These are phyloP conservation scores for Fusarium nygamai DNA, from an alignment of 2,329 filamentous ascomycete genomes.

Conservation along the genomic window DNA sequence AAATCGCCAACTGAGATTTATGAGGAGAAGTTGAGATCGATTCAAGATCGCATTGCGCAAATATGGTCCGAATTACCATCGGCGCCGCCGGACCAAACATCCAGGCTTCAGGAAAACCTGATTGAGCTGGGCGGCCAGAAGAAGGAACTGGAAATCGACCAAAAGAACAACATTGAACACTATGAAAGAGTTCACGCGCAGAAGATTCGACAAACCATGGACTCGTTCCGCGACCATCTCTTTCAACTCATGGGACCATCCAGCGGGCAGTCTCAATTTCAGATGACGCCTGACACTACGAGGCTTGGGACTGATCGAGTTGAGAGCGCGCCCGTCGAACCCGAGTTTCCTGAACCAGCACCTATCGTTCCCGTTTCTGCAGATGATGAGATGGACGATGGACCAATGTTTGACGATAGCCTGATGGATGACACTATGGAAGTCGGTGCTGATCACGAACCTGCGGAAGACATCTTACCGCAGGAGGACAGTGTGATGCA, in stretches of 20 bases:
- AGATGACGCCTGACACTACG: background rate
- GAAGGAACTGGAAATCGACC: constrained; percentile 13
- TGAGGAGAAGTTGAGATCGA: background rate
- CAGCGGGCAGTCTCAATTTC: background rate
- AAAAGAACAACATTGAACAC: background rate
- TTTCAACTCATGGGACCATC: background rate
- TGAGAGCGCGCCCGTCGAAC: background rate
- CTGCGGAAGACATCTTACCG: background rate
- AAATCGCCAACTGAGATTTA: background rate
- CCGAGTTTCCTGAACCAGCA: background rate
- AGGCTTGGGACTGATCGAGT: background rate
- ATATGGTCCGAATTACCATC: background rate
- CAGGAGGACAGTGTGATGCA: background rate
- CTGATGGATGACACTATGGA: background rate
- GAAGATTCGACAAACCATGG: background rate
- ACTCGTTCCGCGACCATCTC: background rate
- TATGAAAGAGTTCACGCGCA: background rate
- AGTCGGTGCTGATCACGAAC: background rate
- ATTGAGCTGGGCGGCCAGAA: background rate
- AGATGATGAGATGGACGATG: background rate
- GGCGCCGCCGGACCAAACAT: background rate
- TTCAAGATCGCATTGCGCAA: background rate
- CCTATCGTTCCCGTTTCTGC: background rate
- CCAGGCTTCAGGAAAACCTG: background rate
- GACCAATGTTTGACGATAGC: background rate